A percentile compares a stretch with the other conserved stretches of the same genome.
Evolutionary conservation across 164 flowering plant species (phyloP).

Genomic region (Vitis rupestris): DNA sequence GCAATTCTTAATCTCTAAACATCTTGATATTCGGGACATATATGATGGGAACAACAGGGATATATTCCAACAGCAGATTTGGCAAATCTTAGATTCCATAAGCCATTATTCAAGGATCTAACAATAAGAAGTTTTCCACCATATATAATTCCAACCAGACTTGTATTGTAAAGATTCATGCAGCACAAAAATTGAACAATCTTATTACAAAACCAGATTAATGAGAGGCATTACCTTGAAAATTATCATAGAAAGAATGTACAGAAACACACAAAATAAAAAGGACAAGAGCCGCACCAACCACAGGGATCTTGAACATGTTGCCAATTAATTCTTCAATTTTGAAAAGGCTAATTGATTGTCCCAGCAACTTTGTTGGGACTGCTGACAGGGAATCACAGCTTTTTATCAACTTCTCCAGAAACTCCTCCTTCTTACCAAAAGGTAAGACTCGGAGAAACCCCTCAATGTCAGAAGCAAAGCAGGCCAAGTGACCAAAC

Average conservation of each 20-base stretch:
- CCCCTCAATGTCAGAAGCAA: slow-evolving; percentile 66
- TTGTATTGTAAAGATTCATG: not conserved
- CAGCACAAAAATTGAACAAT: not conserved
- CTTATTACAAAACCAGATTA: not conserved
- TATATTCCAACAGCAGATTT: too few relatives aligned
- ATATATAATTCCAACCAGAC: too few relatives aligned
- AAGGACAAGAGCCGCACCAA: slow-evolving; percentile 36
- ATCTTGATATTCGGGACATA: too few relatives aligned
- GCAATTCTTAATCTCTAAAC: too few relatives aligned
- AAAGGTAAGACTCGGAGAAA: slow-evolving; percentile 50
- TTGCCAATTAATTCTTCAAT: slow-evolving; percentile 52
- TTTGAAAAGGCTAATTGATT: slow-evolving; percentile 54
- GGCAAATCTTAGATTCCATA: too few relatives aligned
- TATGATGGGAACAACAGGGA: too few relatives aligned
- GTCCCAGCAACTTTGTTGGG: slow-evolving; percentile 54
- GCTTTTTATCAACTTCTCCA: slow-evolving; percentile 39
- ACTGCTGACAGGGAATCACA: slow-evolving; percentile 25
- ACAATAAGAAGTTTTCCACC: too few relatives aligned
- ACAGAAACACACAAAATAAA: not conserved
- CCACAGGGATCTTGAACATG: slow-evolving; percentile 37
- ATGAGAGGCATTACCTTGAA: too few relatives aligned
- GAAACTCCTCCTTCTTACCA: slow-evolving; percentile 41
- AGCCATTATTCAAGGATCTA: too few relatives aligned
- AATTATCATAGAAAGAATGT: not conserved
- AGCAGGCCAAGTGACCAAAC: slow-evolving; percentile 85